A percentile compares a stretch with the other conserved stretches of the same genome.
Evolutionary conservation across 768 basidiomycete genomes (phyloP).

Genomic region (Gautieria morchelliformis): DNA sequence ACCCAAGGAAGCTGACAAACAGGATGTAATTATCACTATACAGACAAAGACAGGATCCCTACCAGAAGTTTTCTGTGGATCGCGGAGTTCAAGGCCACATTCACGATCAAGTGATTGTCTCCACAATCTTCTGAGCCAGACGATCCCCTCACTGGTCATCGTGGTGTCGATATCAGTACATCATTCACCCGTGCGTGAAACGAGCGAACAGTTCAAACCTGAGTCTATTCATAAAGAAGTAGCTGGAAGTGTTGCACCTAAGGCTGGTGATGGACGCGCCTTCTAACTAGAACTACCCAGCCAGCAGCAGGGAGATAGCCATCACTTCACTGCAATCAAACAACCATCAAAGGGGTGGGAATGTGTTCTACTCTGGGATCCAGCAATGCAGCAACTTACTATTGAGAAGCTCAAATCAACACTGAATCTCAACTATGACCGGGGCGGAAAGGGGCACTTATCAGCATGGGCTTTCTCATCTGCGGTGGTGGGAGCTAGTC

Average conservation of each 20-base stretch:
- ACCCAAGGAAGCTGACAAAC: no score
- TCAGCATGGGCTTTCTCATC: conserved; percentile 1
- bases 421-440: conserved; percentile 44
- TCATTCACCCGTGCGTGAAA: conserved; percentile 7
- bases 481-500: background rate
- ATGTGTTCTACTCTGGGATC: conserved; percentile 75
- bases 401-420: conserved; percentile 68
- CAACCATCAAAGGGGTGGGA: conserved; percentile 56
- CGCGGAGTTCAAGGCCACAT: no score
- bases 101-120: no score
- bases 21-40: no score
- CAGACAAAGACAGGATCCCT: no score
- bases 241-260: conserved; percentile 57
- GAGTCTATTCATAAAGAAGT: conserved; percentile 55
- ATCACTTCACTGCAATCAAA: conserved; percentile 51
- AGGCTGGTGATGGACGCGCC: conserved; percentile 33
- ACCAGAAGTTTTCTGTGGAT: no score
- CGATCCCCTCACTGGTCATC: conserved; percentile 4
- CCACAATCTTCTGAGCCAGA: no score
- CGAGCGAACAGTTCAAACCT: conserved; percentile 48
- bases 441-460: conserved; percentile 10
- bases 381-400: conserved; percentile 60
- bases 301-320: conserved; percentile 44
- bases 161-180: conserved; percentile 2
- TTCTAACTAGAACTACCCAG: conserved; percentile 59